Evolutionary conservation across 2,329 filamentous ascomycete species (phyloP).

Genomic region (Coniochaeta pulveracea): DNA sequence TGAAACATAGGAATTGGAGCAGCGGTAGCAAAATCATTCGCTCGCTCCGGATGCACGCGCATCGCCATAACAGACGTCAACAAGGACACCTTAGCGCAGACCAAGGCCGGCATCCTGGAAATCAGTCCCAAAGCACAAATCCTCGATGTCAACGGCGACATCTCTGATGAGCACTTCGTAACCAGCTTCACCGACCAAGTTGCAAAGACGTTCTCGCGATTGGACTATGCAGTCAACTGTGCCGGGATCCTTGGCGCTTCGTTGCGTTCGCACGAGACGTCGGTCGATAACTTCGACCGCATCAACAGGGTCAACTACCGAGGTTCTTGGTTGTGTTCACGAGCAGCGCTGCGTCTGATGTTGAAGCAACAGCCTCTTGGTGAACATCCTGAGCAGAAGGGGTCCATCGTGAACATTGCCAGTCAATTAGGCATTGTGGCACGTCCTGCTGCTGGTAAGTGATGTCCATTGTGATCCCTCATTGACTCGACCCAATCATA

Average conservation of each 20-base stretch:
- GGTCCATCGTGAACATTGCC: constrained; percentile 39
- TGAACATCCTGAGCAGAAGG: constrained; percentile 28
- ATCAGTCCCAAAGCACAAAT: constrained; percentile 23
- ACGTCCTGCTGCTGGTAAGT: constrained; percentile 30
- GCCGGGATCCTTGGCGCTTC: constrained; percentile 36
- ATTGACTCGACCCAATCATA: neutral
- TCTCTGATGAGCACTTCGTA: constrained; percentile 34
- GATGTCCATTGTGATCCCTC: neutral
- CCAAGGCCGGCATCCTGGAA: constrained; percentile 18
- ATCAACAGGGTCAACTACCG: constrained; percentile 45
- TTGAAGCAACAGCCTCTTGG: constrained; percentile 27
- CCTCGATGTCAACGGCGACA: constrained; percentile 26
- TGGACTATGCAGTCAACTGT: constrained; percentile 47
- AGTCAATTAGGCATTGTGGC: constrained; percentile 40
- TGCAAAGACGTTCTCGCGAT: constrained; percentile 24
- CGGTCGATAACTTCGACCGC: constrained; percentile 34
- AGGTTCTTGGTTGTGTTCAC: constrained; percentile 34
- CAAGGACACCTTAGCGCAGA: constrained; percentile 23
- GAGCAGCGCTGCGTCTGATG: constrained; percentile 32
- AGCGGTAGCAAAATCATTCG: constrained; percentile 39
- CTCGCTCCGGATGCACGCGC: constrained; percentile 32
- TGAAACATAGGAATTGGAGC: constrained; percentile 39
- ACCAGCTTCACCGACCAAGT: constrained; percentile 22
- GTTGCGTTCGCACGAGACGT: constrained; percentile 32
- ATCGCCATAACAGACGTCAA: constrained; percentile 44